Conservation (phyloP, 169 alveolate genomes). For the Ichthyophthirius multifiliis region DNA sequence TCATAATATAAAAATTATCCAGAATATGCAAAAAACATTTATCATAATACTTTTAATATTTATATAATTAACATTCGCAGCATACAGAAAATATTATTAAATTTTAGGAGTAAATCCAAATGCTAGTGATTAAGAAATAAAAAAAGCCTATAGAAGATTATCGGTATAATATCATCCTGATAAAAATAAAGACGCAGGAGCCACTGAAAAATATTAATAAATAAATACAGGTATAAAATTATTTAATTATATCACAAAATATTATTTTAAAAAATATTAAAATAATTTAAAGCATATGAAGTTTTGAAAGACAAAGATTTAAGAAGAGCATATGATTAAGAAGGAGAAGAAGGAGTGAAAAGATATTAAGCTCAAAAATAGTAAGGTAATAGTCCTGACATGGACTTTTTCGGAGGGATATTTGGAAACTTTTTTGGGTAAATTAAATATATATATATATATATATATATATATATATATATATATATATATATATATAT, state of each 20-base stretch:
- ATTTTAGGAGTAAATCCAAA: conserved; percentile 77
- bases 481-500: neutral
- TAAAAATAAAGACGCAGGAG: conserved; percentile 60
- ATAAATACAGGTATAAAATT: conserved; percentile 45
- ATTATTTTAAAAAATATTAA: neutral
- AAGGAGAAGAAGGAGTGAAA: conserved; percentile 77
- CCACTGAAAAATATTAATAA: conserved; percentile 52
- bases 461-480: neutral
- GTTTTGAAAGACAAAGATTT: conserved; percentile 73
- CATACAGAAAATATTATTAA: conserved; percentile 61
- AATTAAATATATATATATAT: neutral
- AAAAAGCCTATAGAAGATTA: conserved; percentile 46
- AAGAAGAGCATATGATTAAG: conserved; percentile 67
- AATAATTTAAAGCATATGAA: conserved; percentile 60
- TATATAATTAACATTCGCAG: too few species aligned
- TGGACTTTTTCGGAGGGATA: conserved; percentile 34
- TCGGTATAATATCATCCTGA: conserved; percentile 78
- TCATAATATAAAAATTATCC: too few species aligned
- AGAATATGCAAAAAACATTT: too few species aligned
- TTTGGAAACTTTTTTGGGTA: conserved; percentile 17
- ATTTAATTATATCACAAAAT: neutral
- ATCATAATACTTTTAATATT: too few species aligned
- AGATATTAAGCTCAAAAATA: conserved; percentile 37
- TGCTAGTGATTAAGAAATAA: conserved; percentile 75
- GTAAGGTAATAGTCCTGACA: neutral